Evolutionary conservation across 148 eudicot genomes (phyloP).

Genomic region (Dysphania ambrosioides): DNA sequence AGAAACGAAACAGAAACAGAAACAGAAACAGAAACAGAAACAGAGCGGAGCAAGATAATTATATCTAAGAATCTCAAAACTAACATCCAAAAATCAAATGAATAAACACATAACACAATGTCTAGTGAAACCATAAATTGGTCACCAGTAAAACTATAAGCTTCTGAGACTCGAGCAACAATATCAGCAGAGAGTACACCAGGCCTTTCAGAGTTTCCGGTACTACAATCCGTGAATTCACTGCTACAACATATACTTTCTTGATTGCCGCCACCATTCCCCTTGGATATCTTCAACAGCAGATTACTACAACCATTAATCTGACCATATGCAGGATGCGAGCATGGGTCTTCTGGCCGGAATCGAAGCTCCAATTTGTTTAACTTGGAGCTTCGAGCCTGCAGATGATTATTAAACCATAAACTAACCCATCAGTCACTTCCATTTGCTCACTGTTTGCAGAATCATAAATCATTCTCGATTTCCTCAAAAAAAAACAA

Average conservation of each 20-base stretch:
- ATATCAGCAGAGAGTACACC: slow-evolving; percentile 57
- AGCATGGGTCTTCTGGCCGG: slow-evolving; percentile 92
- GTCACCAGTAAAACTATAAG: slow-evolving; percentile 81
- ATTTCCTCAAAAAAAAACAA: neutral
- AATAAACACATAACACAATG: no score
- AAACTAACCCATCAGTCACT: neutral
- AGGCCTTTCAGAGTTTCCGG: slow-evolving; percentile 30
- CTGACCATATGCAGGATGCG: slow-evolving; percentile 82
- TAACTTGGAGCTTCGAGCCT: slow-evolving; percentile 61
- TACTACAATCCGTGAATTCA: slow-evolving; percentile 17
- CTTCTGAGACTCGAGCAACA: slow-evolving; percentile 65
- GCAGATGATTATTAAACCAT: slow-evolving; percentile 20
- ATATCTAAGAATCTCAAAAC: no score
- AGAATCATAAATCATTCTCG: neutral
- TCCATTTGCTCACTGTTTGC: neutral
- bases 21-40: no score
- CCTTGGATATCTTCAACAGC: slow-evolving; percentile 64
- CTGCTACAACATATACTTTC: slow-evolving; percentile 18
- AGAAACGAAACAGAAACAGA: neutral
- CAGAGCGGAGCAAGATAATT: neutral
- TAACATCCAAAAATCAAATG: neutral
- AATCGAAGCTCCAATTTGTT: slow-evolving; percentile 80
- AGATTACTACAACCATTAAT: slow-evolving; percentile 55
- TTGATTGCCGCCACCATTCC: slow-evolving; percentile 28
- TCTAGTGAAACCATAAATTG: neutral